Evolutionary conservation across 2,329 filamentous ascomycete genomes (phyloP).

Genomic region (Pseudocercospora vitis): DNA sequence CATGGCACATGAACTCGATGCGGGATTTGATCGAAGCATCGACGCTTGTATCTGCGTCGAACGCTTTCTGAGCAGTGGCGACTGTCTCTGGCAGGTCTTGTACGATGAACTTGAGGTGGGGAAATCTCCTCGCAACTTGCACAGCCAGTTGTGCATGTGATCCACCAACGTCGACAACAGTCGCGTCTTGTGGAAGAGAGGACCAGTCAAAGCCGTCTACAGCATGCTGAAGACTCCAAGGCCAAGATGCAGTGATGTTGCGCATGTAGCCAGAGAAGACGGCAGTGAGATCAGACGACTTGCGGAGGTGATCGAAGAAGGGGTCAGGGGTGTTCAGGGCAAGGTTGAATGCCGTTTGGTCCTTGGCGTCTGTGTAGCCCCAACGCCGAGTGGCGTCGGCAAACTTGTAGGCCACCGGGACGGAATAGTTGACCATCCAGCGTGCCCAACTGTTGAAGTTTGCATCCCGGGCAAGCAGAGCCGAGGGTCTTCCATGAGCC

Average conservation of each 20-base stretch:
- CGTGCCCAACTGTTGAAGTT: conserved; percentile 25
- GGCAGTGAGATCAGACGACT: conserved; percentile 22
- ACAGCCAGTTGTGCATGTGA: conserved; percentile 47
- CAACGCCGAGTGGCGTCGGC: conserved; percentile 26
- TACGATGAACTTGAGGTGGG: conserved; percentile 46
- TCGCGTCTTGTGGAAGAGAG: conserved; percentile 47
- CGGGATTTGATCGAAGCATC: conserved; percentile 17
- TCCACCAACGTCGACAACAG: conserved; percentile 54
- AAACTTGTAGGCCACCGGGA: conserved; percentile 25
- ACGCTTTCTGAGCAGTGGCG: conserved; percentile 17
- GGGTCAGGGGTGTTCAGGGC: conserved; percentile 23
- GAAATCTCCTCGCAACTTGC: conserved; percentile 44
- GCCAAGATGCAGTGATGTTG: conserved; percentile 42
- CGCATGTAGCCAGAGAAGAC: conserved; percentile 30
- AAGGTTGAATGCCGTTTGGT: conserved; percentile 28
- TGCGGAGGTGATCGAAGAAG: conserved; percentile 28
- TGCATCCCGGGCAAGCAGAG: conserved; percentile 19
- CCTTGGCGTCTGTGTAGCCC: conserved; percentile 26
- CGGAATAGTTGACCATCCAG: conserved; percentile 23
- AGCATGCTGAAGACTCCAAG: conserved; percentile 56
- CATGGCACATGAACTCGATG: conserved; percentile 22
- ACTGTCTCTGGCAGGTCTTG: conserved; percentile 45
- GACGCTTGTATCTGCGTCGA: conserved; percentile 11
- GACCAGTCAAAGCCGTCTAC: conserved; percentile 57
- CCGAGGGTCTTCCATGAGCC: conserved; percentile 21